Percentiles rank a stretch among this genome's conserved stretches.
phyloP scores from a whole-genome alignment of 495 filamentous ascomycete genomes.

The Penicillium daleae region DNA sequence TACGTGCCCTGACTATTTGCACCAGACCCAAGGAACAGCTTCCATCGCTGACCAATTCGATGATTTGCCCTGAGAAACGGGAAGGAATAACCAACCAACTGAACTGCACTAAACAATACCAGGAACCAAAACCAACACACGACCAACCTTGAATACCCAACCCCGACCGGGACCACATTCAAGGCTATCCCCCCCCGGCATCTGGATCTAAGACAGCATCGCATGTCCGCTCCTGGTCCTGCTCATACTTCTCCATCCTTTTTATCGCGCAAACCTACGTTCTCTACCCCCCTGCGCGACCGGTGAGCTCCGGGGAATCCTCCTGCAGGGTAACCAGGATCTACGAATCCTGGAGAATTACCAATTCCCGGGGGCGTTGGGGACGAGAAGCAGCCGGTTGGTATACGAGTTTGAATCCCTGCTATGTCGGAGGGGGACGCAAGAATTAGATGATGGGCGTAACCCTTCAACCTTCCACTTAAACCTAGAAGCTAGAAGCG shows the following conservation, averaged over 20 bases:
- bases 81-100: background rate
- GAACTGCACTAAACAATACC: background rate
- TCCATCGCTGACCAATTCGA: background rate
- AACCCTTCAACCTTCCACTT: no score
- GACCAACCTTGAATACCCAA: background rate
- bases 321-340: slow-evolving; percentile 3
- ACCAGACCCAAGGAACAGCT: background rate
- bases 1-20: no score
- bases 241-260: background rate
- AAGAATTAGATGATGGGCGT: background rate
- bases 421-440: background rate
- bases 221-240: background rate
- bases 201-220: slow-evolving; percentile 3
- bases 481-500: background rate
- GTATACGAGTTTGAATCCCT: background rate
- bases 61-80: background rate
- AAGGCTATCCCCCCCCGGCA: slow-evolving; percentile 5
- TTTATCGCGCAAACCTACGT: slow-evolving; percentile 5
- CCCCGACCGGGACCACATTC: background rate
- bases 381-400: background rate
- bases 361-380: background rate
- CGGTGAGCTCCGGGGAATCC: slow-evolving; percentile 18
- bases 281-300: slow-evolving; percentile 1
- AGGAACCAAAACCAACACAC: background rate
- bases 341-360: background rate